Conservation (phyloP, 768 basidiomycete species). For the Sarcomyxa edulis region DNA sequence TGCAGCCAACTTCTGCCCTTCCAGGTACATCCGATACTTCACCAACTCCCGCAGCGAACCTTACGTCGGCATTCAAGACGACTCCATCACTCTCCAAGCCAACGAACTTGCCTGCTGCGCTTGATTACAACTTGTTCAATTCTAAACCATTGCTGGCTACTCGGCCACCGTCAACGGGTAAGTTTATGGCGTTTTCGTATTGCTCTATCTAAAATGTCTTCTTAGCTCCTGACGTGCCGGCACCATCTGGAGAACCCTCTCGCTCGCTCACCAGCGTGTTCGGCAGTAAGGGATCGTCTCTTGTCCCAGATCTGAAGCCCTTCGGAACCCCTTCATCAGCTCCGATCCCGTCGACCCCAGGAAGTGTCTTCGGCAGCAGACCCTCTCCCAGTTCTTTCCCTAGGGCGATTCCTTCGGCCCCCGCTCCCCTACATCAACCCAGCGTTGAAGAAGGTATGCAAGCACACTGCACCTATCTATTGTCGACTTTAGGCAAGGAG, state of each 20-base stretch:
- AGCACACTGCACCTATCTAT: constrained; percentile 50
- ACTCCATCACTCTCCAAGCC: constrained; percentile 3
- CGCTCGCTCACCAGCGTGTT: too few species aligned
- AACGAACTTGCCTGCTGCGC: neutral
- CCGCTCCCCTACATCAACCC: constrained; percentile 14
- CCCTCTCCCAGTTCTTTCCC: neutral
- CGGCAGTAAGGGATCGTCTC: too few species aligned
- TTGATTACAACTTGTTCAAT: neutral
- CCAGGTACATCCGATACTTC: constrained; percentile 9
- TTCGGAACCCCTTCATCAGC: neutral
- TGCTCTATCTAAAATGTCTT: too few species aligned
- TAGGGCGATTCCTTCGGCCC: constrained; percentile 1
- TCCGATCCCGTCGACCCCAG: neutral
- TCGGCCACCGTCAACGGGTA: neutral
- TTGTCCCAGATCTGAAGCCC: too few species aligned
- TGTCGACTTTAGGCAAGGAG: constrained; percentile 42
- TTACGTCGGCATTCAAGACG: constrained; percentile 1
- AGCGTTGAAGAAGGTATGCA: constrained; percentile 62
- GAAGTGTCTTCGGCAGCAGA: too few species aligned
- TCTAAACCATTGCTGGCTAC: neutral
- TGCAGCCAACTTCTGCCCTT: constrained; percentile 8
- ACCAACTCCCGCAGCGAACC: constrained; percentile 2
- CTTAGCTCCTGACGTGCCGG: too few species aligned
- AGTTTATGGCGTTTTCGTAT: too few species aligned
- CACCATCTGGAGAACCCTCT: too few species aligned